Percentiles rank a stretch among this genome's conserved stretches.
Conservation (phyloP, 306 rosid species). For the Morella rubra region DNA sequence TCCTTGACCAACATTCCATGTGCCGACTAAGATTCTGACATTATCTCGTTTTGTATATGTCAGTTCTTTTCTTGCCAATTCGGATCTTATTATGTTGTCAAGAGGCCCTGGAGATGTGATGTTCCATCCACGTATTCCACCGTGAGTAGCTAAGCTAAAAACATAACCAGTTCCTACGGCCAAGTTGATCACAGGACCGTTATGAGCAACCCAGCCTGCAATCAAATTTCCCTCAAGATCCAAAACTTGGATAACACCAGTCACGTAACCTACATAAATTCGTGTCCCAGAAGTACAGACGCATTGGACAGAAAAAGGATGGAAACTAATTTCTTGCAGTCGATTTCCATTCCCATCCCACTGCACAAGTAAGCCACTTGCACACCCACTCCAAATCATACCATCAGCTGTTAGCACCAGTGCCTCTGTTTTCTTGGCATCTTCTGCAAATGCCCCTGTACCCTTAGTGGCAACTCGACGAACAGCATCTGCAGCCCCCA, state of each 20-base stretch:
- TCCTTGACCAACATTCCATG: constrained; percentile 99
- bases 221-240: constrained; percentile 86
- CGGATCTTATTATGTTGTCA: constrained; percentile 66
- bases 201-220: constrained; percentile 93
- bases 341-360: constrained; percentile 92
- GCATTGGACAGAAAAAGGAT: constrained; percentile 75
- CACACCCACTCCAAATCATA: constrained; percentile 92
- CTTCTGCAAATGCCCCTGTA: constrained; percentile 88
- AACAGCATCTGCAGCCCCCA: constrained; percentile 98
- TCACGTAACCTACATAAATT: constrained; percentile 77
- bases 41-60: constrained; percentile 62
- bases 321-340: constrained; percentile 74
- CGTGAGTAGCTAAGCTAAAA: constrained; percentile 93
- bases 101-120: constrained; percentile 80
- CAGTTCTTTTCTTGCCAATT: constrained; percentile 69
- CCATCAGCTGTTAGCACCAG: constrained; percentile 71
- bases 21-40: constrained; percentile 78
- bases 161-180: constrained; percentile 65
- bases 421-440: constrained; percentile 75
- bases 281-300: constrained; percentile 73
- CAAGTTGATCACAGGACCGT: constrained; percentile 77
- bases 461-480: constrained; percentile 92
- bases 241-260: constrained; percentile 77
- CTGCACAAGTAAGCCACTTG: constrained; percentile 85
- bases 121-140: constrained; percentile 96